These are phyloP conservation scores for Hypoxylon sp. DNA, from an alignment of 2,329 filamentous ascomycete species.

Conservation along the genomic window DNA sequence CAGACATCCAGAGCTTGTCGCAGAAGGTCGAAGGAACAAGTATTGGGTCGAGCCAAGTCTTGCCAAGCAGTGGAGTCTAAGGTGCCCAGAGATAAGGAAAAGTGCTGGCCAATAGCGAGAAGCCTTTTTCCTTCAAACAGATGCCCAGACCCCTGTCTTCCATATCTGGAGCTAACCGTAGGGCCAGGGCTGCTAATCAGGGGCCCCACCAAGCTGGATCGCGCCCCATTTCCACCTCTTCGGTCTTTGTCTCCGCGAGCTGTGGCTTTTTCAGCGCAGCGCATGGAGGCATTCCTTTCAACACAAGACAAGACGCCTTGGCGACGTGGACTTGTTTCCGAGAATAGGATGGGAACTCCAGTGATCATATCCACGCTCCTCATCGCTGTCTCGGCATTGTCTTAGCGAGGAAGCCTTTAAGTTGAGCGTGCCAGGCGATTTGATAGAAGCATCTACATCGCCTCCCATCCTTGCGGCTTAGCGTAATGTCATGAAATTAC, in stretches of 20 bases:
- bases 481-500: conserved; percentile 1
- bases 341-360: conserved; percentile 19
- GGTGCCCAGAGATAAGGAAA: conserved; percentile 44
- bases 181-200: conserved; percentile 37
- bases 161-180: conserved; percentile 37
- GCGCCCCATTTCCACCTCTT: not conserved
- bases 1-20: not conserved
- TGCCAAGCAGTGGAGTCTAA: conserved; percentile 33
- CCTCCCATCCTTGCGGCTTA: not conserved
- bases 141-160: conserved; percentile 22
- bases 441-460: not conserved
- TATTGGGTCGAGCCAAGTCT: conserved; percentile 37
- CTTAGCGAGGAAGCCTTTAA: conserved; percentile 23
- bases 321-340: conserved; percentile 15
- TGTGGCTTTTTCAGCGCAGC: conserved; percentile 7
- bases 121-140: conserved; percentile 25
- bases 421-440: not conserved
- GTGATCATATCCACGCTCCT: conserved; percentile 6
- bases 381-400: conserved; percentile 27
- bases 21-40: conserved; percentile 28
- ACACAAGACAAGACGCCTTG: conserved; percentile 9
- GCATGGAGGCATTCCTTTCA: not conserved
- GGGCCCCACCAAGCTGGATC: conserved; percentile 25
- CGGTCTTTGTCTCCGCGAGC: conserved; percentile 1
- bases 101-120: conserved; percentile 28